These are phyloP conservation scores for Stentor roeselii DNA, from an alignment of 73 alveolate species.

Conservation along the genomic window DNA sequence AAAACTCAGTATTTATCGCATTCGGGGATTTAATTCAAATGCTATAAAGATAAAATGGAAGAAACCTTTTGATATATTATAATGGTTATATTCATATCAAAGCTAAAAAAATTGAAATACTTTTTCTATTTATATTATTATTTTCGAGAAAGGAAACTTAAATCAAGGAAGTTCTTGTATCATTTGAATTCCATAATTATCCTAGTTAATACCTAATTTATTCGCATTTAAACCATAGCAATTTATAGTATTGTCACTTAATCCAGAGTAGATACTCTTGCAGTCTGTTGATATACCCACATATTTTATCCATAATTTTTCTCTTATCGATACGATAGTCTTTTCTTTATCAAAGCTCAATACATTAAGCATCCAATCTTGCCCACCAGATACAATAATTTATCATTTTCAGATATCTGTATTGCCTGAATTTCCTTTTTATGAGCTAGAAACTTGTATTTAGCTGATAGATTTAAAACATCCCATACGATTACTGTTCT, in stretches of 20 bases:
- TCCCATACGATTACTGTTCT: not conserved
- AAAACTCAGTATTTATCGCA: no score
- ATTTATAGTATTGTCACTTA: not conserved
- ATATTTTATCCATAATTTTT: not conserved
- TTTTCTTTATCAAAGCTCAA: constrained; percentile 87
- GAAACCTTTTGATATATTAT: no score
- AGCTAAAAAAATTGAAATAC: no score
- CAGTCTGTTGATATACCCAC: not conserved
- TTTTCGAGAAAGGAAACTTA: no score
- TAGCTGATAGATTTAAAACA: not conserved
- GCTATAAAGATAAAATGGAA: no score
- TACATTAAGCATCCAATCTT: constrained; percentile 75
- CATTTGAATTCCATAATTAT: no score
- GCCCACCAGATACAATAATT: constrained; percentile 78
- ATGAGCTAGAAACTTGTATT: not conserved
- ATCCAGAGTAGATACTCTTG: not conserved
- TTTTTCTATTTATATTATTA: no score
- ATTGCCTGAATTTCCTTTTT: constrained; percentile 43
- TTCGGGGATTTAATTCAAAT: no score
- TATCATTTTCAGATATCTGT: constrained; percentile 53
- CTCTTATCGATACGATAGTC: not conserved
- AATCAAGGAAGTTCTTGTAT: no score
- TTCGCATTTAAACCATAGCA: not conserved
- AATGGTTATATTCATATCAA: no score
- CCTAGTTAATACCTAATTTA: not conserved